Evolutionary conservation across 768 basidiomycete species (phyloP), one percentile per base, ranked within the genome.

Genomic region (Clitopilus passeckerianus): DNA sequence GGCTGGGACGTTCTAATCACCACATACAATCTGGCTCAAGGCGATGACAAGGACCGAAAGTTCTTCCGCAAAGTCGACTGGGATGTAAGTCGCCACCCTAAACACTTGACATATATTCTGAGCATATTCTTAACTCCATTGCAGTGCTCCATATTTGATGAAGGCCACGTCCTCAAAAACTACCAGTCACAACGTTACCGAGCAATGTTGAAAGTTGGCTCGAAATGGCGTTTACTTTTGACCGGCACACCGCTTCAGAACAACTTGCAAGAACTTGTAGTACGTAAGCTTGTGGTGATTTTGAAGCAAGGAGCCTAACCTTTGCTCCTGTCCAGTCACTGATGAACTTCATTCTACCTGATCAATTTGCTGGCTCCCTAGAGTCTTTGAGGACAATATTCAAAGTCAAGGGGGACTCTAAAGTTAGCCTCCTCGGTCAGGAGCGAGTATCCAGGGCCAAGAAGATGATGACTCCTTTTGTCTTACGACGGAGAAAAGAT

Each of bases 401-500:
- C 84, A 98, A 97, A 72, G 92, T 93, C 35, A 93, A 92, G 63
- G 92, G 93, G n/a, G 92, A 95, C 66, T 88, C 91, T 12, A 91
- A 91, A 60, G 84, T 91, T 54, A 90, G 91, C 24, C 72, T 98
- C 22, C 86, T 98, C 23, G 92, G 96, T 4, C 89, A 93, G 68
- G 90, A 95, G 70, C 90, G 97, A 54, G 91, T 98, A 22, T 93
- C 92, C 18, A 78, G 95, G 62, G 97, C 97, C 6, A 96, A 98
- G 76, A 94, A 93, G 71, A 98, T 99, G 95, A 94, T 99, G 91
- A 97, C 94, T 6, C 97, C 97, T 0, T 99, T 99, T 71, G 95
- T 98, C 22, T 80, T 99, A 18, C 89, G 97, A n/a, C 84, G 97
- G 60, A 84, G 95, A 66, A 99, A 99, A 74, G 94, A 95, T 66